A percentile compares a stretch with the other conserved stretches of the same genome.
Evolutionary conservation across 371 early-diverging fungal species (phyloP).

Genomic region (Apophysomyces trapeziformis): DNA sequence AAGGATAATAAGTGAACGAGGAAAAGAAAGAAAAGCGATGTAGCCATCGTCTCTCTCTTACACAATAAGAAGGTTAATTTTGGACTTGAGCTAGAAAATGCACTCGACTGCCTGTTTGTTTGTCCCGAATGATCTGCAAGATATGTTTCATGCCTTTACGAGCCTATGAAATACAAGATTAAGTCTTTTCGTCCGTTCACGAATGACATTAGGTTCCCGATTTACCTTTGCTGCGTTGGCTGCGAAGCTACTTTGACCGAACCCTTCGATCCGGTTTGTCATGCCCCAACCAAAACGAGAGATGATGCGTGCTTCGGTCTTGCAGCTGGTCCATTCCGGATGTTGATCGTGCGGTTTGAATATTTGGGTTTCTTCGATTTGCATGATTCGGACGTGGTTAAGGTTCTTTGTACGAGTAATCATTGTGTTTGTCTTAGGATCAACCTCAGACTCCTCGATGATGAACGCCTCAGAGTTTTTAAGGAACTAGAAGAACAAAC

Average conservation of each 20-base stretch:
- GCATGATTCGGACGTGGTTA: constrained; percentile 90
- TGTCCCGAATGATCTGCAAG: constrained; percentile 76
- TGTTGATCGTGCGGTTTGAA: constrained; percentile 62
- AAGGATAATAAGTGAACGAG: background rate
- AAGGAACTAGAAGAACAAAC: constrained; percentile 57
- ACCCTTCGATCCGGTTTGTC: constrained; percentile 80
- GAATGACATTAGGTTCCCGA: background rate
- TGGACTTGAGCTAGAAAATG: constrained; percentile 20
- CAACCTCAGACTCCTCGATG: constrained; percentile 86
- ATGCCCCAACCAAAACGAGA: constrained; percentile 91
- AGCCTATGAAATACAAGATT: constrained; percentile 52
- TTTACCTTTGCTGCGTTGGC: constrained; percentile 80
- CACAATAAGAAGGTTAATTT: background rate
- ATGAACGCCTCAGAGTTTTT: constrained; percentile 79
- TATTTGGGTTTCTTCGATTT: constrained; percentile 90
- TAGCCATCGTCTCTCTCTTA: background rate
- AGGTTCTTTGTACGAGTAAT: constrained; percentile 86
- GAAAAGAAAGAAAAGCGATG: background rate
- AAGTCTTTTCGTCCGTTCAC: background rate
- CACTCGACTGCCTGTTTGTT: constrained; percentile 41
- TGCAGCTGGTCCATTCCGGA: constrained; percentile 72
- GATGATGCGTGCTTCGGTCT: constrained; percentile 84
- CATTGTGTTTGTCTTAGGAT: constrained; percentile 79
- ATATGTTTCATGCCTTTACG: constrained; percentile 89
- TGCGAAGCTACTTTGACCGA: constrained; percentile 86